Percentiles rank a stretch among this genome's conserved stretches.
Conservation (phyloP, 2,329 filamentous ascomycete species). For the Penicillium sp. region DNA sequence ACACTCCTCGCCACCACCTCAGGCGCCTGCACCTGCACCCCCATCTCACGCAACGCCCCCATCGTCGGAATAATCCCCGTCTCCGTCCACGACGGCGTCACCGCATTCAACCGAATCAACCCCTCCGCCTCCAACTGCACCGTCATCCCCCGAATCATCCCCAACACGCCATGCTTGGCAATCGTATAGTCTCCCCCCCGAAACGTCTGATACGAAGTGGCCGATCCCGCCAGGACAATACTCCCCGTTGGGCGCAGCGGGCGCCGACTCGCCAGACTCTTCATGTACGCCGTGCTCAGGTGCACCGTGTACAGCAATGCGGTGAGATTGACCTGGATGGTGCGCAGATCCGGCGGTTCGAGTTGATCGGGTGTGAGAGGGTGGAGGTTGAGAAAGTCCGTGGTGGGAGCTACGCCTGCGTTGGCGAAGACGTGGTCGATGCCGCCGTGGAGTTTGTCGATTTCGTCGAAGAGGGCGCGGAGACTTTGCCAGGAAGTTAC, state of each 20-base stretch:
- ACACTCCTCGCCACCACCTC: slow-evolving; percentile 46
- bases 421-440: slow-evolving; percentile 50
- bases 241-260: slow-evolving; percentile 36
- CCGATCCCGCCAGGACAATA: slow-evolving; percentile 51
- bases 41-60: slow-evolving; percentile 16
- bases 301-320: slow-evolving; percentile 47
- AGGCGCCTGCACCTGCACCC: slow-evolving; percentile 37
- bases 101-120: slow-evolving; percentile 51
- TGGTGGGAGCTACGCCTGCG: slow-evolving; percentile 48
- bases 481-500: slow-evolving; percentile 49
- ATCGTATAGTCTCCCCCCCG: slow-evolving; percentile 49
- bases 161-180: slow-evolving; percentile 52
- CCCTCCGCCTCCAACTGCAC: slow-evolving; percentile 32
- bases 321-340: slow-evolving; percentile 39
- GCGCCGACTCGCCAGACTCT: slow-evolving; percentile 36
- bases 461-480: slow-evolving; percentile 46
- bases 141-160: slow-evolving; percentile 46
- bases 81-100: slow-evolving; percentile 52
- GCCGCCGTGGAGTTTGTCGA: slow-evolving; percentile 38
- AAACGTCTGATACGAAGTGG: slow-evolving; percentile 47
- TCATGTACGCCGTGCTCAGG: slow-evolving; percentile 48
- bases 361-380: slow-evolving; percentile 37
- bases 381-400: slow-evolving; percentile 44
- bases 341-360: too few relatives aligned
- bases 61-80: slow-evolving; percentile 44